Evolutionary conservation across 2,329 filamentous ascomycete genomes (phyloP), one percentile per base, ranked within the genome.

Genomic region (Scleromitrula shiraiana): DNA sequence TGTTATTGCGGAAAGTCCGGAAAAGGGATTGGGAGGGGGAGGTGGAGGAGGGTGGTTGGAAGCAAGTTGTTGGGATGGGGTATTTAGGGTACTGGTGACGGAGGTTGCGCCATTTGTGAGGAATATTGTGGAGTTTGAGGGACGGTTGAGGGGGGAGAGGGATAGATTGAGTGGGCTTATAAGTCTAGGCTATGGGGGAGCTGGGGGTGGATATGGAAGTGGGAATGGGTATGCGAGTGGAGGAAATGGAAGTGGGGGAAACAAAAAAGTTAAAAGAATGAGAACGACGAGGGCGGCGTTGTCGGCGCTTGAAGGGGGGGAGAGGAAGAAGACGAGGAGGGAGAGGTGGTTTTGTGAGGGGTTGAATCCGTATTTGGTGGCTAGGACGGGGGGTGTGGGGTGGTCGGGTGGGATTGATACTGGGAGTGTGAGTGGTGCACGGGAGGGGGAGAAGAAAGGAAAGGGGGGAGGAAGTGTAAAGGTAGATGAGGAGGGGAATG

Each of bases 61-160:
- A n/a, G n/a, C n/a, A n/a, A n/a, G n/a, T n/a, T n/a, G n/a, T n/a
- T n/a, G n/a, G n/a, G n/a, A n/a, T n/a, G n/a, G n/a, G n/a, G n/a
- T n/a, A n/a, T n/a, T n/a, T n/a, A n/a, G n/a, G n/a, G n/a, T n/a
- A n/a, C n/a, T n/a, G n/a, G n/a, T n/a, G n/a, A n/a, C n/a, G n/a
- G n/a, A n/a, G n/a, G 72, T 97, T 2, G 90, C 89, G 0, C 93
- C 94, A 0, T 97, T 88, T 64, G 78, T 97, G n/a, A 85, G 94
- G 9, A 75, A 76, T 30, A 97, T 98, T 51, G 81, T 91, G 2
- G 74, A 81, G 0, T 85, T 83, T 61, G 91, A 97, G 57, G 70
- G 80, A 17, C 74, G 73, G 1, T 74, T 93, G 1, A 83, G 88
- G 59, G 71, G 79, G 52, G 78, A 88, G 54, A 77, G 88, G 9